Percentiles rank a stretch among this genome's conserved stretches.
Conservation (phyloP, 2,329 filamentous ascomycete species). For the Colletotrichum horii region DNA sequence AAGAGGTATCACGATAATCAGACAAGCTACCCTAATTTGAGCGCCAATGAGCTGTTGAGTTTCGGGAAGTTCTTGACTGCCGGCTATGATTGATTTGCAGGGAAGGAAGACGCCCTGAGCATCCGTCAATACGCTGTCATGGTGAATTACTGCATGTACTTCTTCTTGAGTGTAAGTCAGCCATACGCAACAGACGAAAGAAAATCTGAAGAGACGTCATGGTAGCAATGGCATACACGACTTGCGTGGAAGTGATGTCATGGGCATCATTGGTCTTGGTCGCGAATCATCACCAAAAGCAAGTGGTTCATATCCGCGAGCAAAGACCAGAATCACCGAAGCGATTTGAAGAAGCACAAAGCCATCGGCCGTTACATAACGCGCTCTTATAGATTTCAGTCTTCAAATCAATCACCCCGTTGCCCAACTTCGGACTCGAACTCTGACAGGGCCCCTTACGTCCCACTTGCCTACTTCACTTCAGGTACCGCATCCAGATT, state of each 20-base stretch:
- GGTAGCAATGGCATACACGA: too few species aligned
- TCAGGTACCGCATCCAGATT: not conserved
- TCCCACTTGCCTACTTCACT: not conserved
- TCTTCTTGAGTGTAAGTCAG: too few species aligned
- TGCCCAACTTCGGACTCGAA: not conserved
- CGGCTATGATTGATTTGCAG: rapidly evolving
- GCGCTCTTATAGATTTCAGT: not conserved
- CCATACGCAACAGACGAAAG: too few species aligned
- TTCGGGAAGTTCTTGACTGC: too few species aligned
- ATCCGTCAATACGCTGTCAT: too few species aligned
- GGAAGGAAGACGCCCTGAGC: too few species aligned
- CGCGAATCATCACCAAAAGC: not conserved
- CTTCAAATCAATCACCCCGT: not conserved
- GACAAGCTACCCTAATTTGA: too few species aligned
- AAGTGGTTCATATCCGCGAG: too few species aligned
- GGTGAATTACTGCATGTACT: too few species aligned
- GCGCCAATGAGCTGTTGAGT: too few species aligned
- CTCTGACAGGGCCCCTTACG: not conserved
- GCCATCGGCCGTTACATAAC: not conserved
- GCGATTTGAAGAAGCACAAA: not conserved
- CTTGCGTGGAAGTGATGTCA: not conserved
- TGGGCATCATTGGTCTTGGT: not conserved
- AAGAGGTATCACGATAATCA: too few species aligned
- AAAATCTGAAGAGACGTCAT: not conserved
- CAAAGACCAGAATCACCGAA: not conserved